Base-by-base conservation (phyloP, 202 grass and related monocot genomes). In the Panicum virgatum region DNA sequence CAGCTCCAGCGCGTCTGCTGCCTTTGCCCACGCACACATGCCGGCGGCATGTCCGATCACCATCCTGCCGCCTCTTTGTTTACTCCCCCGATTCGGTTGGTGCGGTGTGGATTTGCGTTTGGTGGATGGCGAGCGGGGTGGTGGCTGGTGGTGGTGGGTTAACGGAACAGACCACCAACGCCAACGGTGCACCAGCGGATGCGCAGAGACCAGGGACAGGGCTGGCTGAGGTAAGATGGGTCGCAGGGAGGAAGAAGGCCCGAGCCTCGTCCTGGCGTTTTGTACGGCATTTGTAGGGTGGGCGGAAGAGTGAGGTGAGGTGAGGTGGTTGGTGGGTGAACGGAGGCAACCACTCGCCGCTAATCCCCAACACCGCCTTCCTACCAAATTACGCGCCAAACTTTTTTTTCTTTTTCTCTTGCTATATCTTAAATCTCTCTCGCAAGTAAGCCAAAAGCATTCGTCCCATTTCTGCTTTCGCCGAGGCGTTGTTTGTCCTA, bases 101-200 rank as follows among this genome's bases (percentile, higher is more conserved):
- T 89, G 83, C 52, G 34, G 7, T 12, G 70, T 69, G 53, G 81
- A 88, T 84, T 69, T 58, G 86, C 0, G 12, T 66, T 7, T 14
- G 76, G 69, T 75, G 51, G 69, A 37, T 7, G n/a, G 51, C 25
- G 12, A 36, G 58, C 18, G 58, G 20, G 26, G 18, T 11, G 4
- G 7, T 23, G 7, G 6, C 20, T 1, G 0, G 22, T 3, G 2
- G 9, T 57, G n/a, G 65, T 53, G 76, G 80, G 39, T 68, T 26
- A 76, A 57, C 59, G 82, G 29, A 79, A 38, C 42, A 20, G 26
- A 22, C 62, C 47, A 51, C 66, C 25, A 52, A 30, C 42, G n/a
- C n/a, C n/a, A n/a, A n/a, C n/a, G n/a, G n/a, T n/a, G n/a, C n/a
- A 45, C 32, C 32, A 32, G 4, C 23, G 39, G 23, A 43, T 23